Percentiles rank a stretch among this genome's conserved stretches.
These are phyloP conservation scores for Penicillium aurantiogriseum DNA, from an alignment of 2,329 filamentous ascomycete genomes.

Conservation along the genomic window DNA sequence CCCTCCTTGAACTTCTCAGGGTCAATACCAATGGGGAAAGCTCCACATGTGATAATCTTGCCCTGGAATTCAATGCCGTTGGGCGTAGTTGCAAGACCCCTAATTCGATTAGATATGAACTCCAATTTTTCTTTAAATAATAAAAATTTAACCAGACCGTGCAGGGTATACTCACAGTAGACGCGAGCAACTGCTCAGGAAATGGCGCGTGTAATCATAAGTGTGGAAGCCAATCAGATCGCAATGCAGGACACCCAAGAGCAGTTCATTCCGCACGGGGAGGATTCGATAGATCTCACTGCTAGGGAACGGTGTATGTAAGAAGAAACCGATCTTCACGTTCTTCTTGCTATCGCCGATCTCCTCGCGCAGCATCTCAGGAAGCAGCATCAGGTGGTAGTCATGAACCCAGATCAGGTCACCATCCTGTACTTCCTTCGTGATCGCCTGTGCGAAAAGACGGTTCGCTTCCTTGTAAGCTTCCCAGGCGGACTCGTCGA, in stretches of 20 bases:
- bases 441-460: conserved; percentile 84
- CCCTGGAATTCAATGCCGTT: conserved; percentile 91
- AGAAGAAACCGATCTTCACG: conserved; percentile 96
- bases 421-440: conserved; percentile 83
- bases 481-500: conserved; percentile 91
- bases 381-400: conserved; percentile 96
- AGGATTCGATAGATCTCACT: conserved; percentile 96
- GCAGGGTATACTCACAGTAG: conserved; percentile 63
- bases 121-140: too few relatives aligned
- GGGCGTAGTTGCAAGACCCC: conserved; percentile 67
- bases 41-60: conserved; percentile 85
- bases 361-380: conserved; percentile 90
- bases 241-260: conserved; percentile 85
- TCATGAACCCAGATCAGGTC: conserved; percentile 98
- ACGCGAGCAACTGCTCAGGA: conserved; percentile 92
- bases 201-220: conserved; percentile 98
- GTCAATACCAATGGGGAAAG: conserved; percentile 97
- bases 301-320: conserved; percentile 95
- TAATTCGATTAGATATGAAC: conserved; percentile 21
- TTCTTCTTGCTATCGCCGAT: conserved; percentile 79
- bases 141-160: too few relatives aligned
- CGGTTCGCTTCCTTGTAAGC: conserved; percentile 92
- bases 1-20: conserved; percentile 94
- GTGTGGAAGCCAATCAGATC: conserved; percentile 98
- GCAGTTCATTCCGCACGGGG: conserved; percentile 83